Base-by-base conservation (phyloP, 495 filamentous ascomycete genomes). In the Talaromyces proteolyticus region DNA sequence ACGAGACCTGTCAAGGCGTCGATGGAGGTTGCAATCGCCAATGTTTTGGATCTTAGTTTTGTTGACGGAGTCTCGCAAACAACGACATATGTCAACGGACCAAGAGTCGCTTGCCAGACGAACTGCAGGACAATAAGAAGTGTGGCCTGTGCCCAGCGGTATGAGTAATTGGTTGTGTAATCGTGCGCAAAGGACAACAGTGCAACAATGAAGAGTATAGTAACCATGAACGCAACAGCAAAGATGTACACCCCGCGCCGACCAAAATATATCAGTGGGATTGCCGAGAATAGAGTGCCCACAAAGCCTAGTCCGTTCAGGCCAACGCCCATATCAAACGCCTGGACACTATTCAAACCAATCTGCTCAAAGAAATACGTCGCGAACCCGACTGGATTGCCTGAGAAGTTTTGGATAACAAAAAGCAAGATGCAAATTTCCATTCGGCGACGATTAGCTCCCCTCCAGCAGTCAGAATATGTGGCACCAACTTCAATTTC, bases 351-450 rank as follows among this genome's bases (percentile, higher is more conserved):
- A 0, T 66, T 59, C 19, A 82, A 56, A 5, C 80, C 80, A 4
- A 48, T 21, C 45, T 48, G 74, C 39, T 69, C 63, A 59, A 80
- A 82, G 63, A 84, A 82, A 43, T 78, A 78, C 1, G 77, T 82
- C 1, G 72, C 72, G 44, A 76, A 80, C 41, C 73, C 74, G 44
- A 60, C 56, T 14, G 51, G 40, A 26, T 42, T 26, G 10, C 63
- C 60, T 19, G 54, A 52, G 26, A 67, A 47, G 37, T 58, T 72
- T 49, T 81, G 75, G 3, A 62, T 55, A 57, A 67, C 53, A 57
- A 67, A 76, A 47, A 70, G 61, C 51, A 57, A 58, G 39, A 67
- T 64, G 23, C 61, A 60, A 42, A 73, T 72, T 49, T 66, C 50
- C 25, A 69, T 74, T 11, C 68, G 59, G 26, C 61, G 59, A 25